Percentiles rank a stretch among this genome's conserved stretches.
Evolutionary conservation across 345 rosid genomes (phyloP).

Genomic region (Aurinia saxatilis): DNA sequence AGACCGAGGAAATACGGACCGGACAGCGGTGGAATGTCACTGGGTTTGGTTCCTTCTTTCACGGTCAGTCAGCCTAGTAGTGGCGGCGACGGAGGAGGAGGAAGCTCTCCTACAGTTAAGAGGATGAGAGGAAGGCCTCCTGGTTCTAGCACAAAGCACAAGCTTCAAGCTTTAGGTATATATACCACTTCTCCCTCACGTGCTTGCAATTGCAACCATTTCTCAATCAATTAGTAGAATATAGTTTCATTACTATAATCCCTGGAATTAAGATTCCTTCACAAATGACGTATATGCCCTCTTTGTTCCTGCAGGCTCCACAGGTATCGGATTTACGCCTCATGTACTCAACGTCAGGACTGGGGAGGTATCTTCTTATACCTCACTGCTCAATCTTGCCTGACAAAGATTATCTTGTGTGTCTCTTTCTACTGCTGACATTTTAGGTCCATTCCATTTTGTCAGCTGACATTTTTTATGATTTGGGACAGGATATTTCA

Average conservation of each 20-base stretch:
- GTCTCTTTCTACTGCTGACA: background rate
- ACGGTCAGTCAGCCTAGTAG: slow-evolving; percentile 29
- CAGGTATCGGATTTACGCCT: slow-evolving; percentile 74
- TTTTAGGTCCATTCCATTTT: background rate
- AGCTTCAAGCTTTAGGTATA: slow-evolving; percentile 58
- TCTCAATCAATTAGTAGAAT: slow-evolving; percentile 20
- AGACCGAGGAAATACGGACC: slow-evolving; percentile 79
- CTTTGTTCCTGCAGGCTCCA: slow-evolving; percentile 30
- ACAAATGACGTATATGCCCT: slow-evolving; percentile 3
- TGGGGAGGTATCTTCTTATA: slow-evolving; percentile 53
- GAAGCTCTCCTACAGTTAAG: slow-evolving; percentile 29
- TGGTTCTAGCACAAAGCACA: slow-evolving; percentile 52
- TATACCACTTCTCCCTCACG: slow-evolving; percentile 5
- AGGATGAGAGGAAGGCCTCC: slow-evolving; percentile 49
- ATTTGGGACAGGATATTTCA: slow-evolving; percentile 55
- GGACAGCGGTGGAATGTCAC: slow-evolving; percentile 45
- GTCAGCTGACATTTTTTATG: background rate
- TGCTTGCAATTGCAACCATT: slow-evolving; percentile 7
- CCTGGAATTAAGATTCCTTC: background rate
- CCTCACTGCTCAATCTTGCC: background rate
- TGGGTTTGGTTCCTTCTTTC: slow-evolving; percentile 44
- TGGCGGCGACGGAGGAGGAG: slow-evolving; percentile 47
- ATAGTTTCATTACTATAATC: slow-evolving; percentile 12
- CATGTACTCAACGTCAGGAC: slow-evolving; percentile 55
- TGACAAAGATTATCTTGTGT: background rate